Evolutionary conservation across 768 basidiomycete species (phyloP).

Genomic region (Lactifluus pinguis): DNA sequence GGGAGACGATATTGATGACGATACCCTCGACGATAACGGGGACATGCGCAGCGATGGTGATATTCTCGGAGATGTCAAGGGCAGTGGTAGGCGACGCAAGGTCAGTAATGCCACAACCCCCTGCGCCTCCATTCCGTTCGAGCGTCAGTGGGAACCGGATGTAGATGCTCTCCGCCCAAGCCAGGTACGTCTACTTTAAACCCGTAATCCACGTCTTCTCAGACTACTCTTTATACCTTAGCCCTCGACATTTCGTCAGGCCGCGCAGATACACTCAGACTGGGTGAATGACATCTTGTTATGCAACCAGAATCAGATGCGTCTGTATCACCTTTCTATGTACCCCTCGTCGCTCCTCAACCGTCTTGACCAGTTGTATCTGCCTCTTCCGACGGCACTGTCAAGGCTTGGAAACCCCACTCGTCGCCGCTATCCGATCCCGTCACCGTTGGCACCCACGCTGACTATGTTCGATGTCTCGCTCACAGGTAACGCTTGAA

Average conservation of each 20-base stretch:
- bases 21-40: constrained; percentile 55
- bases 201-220: neutral
- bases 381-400: constrained; percentile 90
- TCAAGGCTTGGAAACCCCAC: constrained; percentile 92
- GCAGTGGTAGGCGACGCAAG: constrained; percentile 27
- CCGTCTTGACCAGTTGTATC: constrained; percentile 56
- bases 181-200: constrained; percentile 33
- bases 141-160: constrained; percentile 78
- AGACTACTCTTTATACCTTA: constrained; percentile 20
- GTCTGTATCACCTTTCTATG: constrained; percentile 31
- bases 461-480: constrained; percentile 82
- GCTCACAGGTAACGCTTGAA: constrained; percentile 45
- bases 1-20: constrained; percentile 59
- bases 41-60: constrained; percentile 64
- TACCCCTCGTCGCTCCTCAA: neutral
- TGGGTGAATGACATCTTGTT: constrained; percentile 95
- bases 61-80: constrained; percentile 62
- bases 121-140: constrained; percentile 40
- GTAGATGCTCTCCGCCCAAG: constrained; percentile 38
- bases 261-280: constrained; percentile 82
- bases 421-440: constrained; percentile 49
- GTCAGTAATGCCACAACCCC: constrained; percentile 25
- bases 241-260: constrained; percentile 72
- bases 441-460: constrained; percentile 58
- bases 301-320: constrained; percentile 85